Conservation (phyloP, 345 rosid species). For the Citrus glauca region DNA sequence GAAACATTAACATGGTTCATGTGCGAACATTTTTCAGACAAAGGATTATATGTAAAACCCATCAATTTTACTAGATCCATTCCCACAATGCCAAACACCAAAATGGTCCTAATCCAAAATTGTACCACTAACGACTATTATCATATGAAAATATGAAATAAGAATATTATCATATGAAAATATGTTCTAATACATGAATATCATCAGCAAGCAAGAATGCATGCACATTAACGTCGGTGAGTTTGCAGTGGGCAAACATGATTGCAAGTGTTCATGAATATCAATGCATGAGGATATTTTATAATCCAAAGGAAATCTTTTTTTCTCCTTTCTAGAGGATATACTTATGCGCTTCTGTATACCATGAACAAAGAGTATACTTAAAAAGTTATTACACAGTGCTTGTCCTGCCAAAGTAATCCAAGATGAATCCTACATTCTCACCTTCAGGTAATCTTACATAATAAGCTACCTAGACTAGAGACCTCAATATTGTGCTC, state of each 20-base stretch:
- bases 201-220: neutral
- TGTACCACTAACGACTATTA: neutral
- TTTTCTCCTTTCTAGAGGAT: too few relatives aligned
- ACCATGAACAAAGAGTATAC: too few relatives aligned
- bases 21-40: neutral
- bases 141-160: neutral
- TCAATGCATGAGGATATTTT: neutral
- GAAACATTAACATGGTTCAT: neutral
- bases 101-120: too few relatives aligned
- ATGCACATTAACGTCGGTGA: neutral
- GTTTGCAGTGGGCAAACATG: neutral
- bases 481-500: neutral
- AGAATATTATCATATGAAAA: conserved; percentile 1
- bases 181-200: neutral
- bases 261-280: neutral
- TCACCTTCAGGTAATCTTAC: neutral
- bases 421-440: neutral
- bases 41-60: neutral
- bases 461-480: neutral
- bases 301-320: neutral
- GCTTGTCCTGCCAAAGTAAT: neutral
- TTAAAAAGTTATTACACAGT: neutral
- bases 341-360: too few relatives aligned
- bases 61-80: neutral
- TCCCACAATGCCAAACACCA: neutral